Conservation (phyloP, 345 rosid species). For the Erysimum cheiranthoides region DNA sequence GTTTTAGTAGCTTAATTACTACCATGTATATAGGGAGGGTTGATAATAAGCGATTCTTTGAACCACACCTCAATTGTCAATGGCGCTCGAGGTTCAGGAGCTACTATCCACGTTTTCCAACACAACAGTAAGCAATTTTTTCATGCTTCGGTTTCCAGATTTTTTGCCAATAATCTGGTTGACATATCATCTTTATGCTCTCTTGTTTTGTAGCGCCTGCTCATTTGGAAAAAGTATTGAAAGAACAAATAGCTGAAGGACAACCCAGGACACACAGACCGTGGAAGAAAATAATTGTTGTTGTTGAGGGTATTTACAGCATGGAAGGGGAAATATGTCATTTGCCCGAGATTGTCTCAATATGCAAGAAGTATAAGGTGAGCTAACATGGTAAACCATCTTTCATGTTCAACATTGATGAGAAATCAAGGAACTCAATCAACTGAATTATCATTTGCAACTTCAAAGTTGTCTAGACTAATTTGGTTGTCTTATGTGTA, state of each 20-base stretch:
- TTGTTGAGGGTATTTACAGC: constrained; percentile 93
- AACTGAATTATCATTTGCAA: constrained; percentile 1
- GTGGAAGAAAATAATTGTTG: constrained; percentile 91
- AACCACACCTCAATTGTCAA: constrained; percentile 95
- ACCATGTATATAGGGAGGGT: constrained; percentile 65
- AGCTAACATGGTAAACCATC: constrained; percentile 17
- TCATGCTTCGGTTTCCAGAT: constrained; percentile 2
- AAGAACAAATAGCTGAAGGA: constrained; percentile 93
- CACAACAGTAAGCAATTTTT: constrained; percentile 78
- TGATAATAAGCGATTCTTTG: constrained; percentile 91
- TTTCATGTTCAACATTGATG: constrained; percentile 1
- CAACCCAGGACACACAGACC: constrained; percentile 94
- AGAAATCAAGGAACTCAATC: constrained; percentile 6
- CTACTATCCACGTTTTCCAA: constrained; percentile 92
- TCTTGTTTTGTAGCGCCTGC: constrained; percentile 63
- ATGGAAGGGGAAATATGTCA: constrained; percentile 96
- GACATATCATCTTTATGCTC: constrained; percentile 21
- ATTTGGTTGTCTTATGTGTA: constrained; percentile 20
- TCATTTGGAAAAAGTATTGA: constrained; percentile 91
- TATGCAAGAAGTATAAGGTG: constrained; percentile 97
- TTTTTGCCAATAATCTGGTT: neutral
- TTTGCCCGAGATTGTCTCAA: constrained; percentile 86
- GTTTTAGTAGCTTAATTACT: constrained; percentile 23
- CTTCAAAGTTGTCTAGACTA: constrained; percentile 7
- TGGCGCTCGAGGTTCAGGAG: constrained; percentile 98